Conservation (phyloP, 2,329 filamentous ascomycete species). For the Fusarium fujikuroi region DNA sequence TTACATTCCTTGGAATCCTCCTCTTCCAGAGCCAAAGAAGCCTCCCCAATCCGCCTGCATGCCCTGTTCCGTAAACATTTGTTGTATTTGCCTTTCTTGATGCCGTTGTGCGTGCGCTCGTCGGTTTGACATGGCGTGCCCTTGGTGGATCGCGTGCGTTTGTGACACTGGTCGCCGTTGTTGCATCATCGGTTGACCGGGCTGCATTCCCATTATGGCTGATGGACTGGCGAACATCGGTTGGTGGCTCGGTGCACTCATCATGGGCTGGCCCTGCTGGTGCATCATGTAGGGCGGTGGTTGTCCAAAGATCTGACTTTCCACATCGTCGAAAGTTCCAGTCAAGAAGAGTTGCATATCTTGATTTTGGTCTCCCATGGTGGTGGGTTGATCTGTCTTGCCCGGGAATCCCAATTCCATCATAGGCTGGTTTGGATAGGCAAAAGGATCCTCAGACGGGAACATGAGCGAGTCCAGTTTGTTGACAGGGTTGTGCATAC, state of each 20-base stretch:
- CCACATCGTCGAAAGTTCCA: conserved; percentile 70
- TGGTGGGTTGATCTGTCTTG: conserved; percentile 49
- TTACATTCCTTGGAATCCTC: conserved; percentile 57
- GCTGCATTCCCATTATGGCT: conserved; percentile 56
- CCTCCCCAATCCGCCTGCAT: conserved; percentile 60
- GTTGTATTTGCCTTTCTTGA: conserved; percentile 58
- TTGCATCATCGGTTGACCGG: conserved; percentile 46
- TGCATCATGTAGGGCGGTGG: conserved; percentile 76
- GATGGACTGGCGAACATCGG: conserved; percentile 55
- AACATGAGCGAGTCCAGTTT: conserved; percentile 85
- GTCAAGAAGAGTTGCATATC: conserved; percentile 63
- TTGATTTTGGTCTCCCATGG: conserved; percentile 48
- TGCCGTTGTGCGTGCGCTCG: conserved; percentile 45
- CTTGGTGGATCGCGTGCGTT: conserved; percentile 41
- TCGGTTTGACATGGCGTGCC: conserved; percentile 39
- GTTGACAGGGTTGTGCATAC: conserved; percentile 62
- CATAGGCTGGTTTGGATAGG: conserved; percentile 81
- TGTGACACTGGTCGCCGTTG: conserved; percentile 39
- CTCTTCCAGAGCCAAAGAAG: conserved; percentile 58
- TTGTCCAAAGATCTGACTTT: conserved; percentile 77
- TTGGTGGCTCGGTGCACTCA: conserved; percentile 56
- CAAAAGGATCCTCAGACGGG: conserved; percentile 79
- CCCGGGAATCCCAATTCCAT: conserved; percentile 64
- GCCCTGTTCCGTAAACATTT: conserved; percentile 60
- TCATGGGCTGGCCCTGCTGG: conserved; percentile 54